Percentiles rank a stretch among this genome's conserved stretches.
Conservation (phyloP, 306 rosid species). For the Cucurbita pepo region DNA sequence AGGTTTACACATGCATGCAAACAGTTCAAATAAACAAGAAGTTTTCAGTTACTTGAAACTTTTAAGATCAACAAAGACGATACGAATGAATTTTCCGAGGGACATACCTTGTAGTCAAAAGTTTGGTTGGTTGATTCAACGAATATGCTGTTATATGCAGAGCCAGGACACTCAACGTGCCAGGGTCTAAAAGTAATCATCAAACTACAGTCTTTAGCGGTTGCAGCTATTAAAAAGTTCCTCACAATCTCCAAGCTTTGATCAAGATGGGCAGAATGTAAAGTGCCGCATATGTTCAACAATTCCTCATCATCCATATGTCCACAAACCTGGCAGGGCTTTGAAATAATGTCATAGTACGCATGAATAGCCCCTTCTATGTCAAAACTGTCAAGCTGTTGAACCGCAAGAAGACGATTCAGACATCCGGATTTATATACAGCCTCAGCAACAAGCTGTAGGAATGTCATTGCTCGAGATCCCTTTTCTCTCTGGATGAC, state of each 20-base stretch:
- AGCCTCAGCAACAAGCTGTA: constrained; percentile 52
- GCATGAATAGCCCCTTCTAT: constrained; percentile 92
- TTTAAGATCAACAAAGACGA: neutral
- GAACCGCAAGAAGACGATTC: constrained; percentile 58
- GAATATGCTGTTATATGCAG: constrained; percentile 26
- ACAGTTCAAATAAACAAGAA: neutral
- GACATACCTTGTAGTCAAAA: constrained; percentile 62
- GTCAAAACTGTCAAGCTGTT: constrained; percentile 71
- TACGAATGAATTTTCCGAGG: neutral
- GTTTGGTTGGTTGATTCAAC: constrained; percentile 55
- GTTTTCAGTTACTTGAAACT: neutral
- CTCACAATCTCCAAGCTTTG: constrained; percentile 58
- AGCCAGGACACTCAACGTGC: constrained; percentile 26
- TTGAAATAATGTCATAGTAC: constrained; percentile 49
- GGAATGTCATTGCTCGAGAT: constrained; percentile 33
- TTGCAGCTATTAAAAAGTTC: constrained; percentile 67
- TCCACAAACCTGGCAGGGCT: constrained; percentile 55
- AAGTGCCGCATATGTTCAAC: constrained; percentile 20
- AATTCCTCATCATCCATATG: constrained; percentile 31
- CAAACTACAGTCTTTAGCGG: constrained; percentile 93
- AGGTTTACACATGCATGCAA: neutral
- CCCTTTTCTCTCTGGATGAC: constrained; percentile 40
- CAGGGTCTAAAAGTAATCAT: constrained; percentile 58
- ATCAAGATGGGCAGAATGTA: constrained; percentile 61
- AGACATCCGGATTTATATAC: constrained; percentile 42